Evolutionary conservation across 495 filamentous ascomycete genomes (phyloP).

Genomic region (Aspergillus wentii): DNA sequence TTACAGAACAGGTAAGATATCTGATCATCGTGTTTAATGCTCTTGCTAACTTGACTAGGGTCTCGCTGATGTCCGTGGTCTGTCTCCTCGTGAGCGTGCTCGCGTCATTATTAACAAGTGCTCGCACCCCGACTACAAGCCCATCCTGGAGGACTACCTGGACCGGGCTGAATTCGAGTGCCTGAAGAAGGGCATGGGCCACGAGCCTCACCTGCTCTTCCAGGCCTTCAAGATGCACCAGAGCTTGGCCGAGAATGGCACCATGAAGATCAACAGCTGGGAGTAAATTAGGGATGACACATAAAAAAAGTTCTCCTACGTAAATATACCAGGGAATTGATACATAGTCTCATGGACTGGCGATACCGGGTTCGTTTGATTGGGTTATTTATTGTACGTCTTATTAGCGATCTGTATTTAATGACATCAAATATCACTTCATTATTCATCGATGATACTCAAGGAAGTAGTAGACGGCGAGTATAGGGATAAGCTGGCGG

Average conservation of each 20-base stretch:
- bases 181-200: slow-evolving; percentile 81
- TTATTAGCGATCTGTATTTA: too few relatives aligned
- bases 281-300: slow-evolving; percentile 28
- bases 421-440: too few relatives aligned
- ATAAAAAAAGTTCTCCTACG: too few relatives aligned
- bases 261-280: slow-evolving; percentile 71
- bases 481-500: too few relatives aligned
- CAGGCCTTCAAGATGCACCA: slow-evolving; percentile 88
- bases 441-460: too few relatives aligned
- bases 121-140: slow-evolving; percentile 80
- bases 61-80: slow-evolving; percentile 78
- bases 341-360: too few relatives aligned
- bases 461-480: too few relatives aligned
- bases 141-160: slow-evolving; percentile 79
- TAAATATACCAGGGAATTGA: too few relatives aligned
- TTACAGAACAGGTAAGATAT: slow-evolving; percentile 70
- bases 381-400: too few relatives aligned
- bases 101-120: slow-evolving; percentile 84
- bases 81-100: slow-evolving; percentile 76
- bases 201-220: slow-evolving; percentile 83
- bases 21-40: too few relatives aligned
- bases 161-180: slow-evolving; percentile 86
- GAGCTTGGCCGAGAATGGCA: slow-evolving; percentile 72
- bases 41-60: slow-evolving; percentile 44
- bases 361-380: too few relatives aligned